A percentile compares a stretch with the other conserved stretches of the same genome.
phyloP scores from a whole-genome alignment of 2,329 filamentous ascomycete genomes.

The Colletotrichum sp. region DNA sequence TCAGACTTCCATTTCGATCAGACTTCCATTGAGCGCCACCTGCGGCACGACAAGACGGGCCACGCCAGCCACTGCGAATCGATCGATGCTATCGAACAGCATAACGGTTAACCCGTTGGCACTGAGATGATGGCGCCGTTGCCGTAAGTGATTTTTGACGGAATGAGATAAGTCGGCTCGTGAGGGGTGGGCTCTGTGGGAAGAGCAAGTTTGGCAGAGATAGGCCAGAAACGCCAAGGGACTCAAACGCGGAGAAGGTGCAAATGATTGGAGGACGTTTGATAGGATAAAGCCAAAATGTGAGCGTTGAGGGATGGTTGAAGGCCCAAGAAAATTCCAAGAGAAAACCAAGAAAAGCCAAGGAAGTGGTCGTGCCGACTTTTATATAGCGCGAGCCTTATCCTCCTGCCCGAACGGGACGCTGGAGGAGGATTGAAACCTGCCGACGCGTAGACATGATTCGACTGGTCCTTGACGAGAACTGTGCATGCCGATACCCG shows the following conservation, averaged over 20 bases:
- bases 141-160: background rate
- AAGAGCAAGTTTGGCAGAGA: background rate
- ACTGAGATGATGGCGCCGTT: background rate
- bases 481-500: conserved; percentile 2
- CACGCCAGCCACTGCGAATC: background rate
- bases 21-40: background rate
- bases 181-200: background rate
- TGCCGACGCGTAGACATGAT: background rate
- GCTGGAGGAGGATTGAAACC: background rate
- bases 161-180: background rate
- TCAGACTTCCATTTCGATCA: background rate
- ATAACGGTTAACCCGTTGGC: background rate
- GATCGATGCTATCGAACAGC: background rate
- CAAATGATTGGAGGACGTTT: background rate
- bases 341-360: conserved; percentile 19
- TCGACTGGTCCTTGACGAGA: background rate
- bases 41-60: background rate
- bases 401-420: conserved; percentile 17
- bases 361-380: conserved; percentile 5
- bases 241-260: background rate
- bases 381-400: conserved; percentile 12
- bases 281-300: background rate
- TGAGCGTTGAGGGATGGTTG: background rate
- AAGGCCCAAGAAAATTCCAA: conserved; percentile 10
- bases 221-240: conserved; percentile 6